These are phyloP conservation scores for Xylaria nigripes DNA, from an alignment of 495 filamentous ascomycete genomes.

Conservation along the genomic window DNA sequence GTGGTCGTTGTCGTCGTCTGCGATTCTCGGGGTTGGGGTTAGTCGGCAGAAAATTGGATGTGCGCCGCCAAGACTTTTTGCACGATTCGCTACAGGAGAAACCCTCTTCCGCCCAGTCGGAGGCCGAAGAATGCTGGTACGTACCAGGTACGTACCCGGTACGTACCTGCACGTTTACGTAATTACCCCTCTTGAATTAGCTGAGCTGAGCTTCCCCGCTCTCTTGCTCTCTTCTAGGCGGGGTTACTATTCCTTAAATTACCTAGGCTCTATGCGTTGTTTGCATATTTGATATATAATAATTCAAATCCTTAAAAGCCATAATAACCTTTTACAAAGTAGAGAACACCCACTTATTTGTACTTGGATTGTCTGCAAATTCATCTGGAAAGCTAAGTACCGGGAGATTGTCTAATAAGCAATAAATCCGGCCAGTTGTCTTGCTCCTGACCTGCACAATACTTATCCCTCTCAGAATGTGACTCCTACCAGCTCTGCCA, in stretches of 20 bases:
- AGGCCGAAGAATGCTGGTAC: background rate
- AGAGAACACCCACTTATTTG: too few relatives aligned
- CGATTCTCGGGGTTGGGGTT: slow-evolving; percentile 16
- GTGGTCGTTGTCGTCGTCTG: slow-evolving; percentile 5
- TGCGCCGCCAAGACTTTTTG: slow-evolving; percentile 31
- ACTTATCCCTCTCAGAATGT: background rate
- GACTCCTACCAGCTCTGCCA: slow-evolving; percentile 2
- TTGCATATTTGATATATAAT: too few relatives aligned
- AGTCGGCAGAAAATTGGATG: slow-evolving; percentile 24
- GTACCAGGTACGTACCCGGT: slow-evolving; percentile 1
- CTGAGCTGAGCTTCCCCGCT: background rate
- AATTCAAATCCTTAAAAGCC: too few relatives aligned
- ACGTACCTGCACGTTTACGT: background rate
- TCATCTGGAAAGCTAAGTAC: background rate
- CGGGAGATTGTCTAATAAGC: background rate
- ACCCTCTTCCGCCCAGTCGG: slow-evolving; percentile 22
- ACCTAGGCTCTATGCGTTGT: too few relatives aligned
- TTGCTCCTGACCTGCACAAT: too few relatives aligned
- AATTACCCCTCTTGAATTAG: background rate
- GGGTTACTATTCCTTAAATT: background rate
- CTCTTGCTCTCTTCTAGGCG: background rate
- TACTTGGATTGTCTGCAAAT: background rate
- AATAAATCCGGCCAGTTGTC: too few relatives aligned
- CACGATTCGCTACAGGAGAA: slow-evolving; percentile 27
- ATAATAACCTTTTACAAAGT: background rate